A percentile compares a stretch with the other conserved stretches of the same genome.
Evolutionary conservation across 2,329 filamentous ascomycete genomes (phyloP).

Genomic region (Diaporthe vexans): DNA sequence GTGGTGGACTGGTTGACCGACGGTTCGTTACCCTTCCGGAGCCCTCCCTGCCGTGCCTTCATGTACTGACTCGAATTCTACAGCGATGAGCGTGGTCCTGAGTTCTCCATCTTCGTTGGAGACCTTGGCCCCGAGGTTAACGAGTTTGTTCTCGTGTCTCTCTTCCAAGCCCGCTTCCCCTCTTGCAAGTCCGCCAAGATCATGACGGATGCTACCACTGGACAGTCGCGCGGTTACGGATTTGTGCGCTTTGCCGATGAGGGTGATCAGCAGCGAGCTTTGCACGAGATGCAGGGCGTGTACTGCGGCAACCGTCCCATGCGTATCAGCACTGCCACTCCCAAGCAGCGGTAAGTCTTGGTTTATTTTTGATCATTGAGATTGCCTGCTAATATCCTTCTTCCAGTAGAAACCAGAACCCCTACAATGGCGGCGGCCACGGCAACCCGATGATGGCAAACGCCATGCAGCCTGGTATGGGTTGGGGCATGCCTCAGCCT

Average conservation of each 20-base stretch:
- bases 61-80: constrained; percentile 47
- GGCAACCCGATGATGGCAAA: constrained; percentile 55
- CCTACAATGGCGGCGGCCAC: constrained; percentile 52
- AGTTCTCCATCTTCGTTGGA: constrained; percentile 97
- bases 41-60: constrained; percentile 9
- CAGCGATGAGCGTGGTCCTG: constrained; percentile 94
- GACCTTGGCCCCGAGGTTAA: constrained; percentile 98
- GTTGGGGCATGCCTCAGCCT: constrained; percentile 53
- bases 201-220: constrained; percentile 98
- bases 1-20: constrained; percentile 93
- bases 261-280: constrained; percentile 93
- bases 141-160: constrained; percentile 95
- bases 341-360: constrained; percentile 81
- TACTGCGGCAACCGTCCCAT: constrained; percentile 99
- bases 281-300: constrained; percentile 98
- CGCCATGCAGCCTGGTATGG: constrained; percentile 60
- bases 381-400: background rate
- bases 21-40: constrained; percentile 68
- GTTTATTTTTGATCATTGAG: background rate
- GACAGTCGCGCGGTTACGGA: constrained; percentile 96
- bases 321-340: constrained; percentile 97
- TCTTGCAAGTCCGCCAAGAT: constrained; percentile 99
- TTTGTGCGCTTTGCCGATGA: constrained; percentile 98
- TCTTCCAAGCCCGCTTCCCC: constrained; percentile 96
- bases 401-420: constrained; percentile 54